Percentiles rank a stretch among this genome's conserved stretches.
Evolutionary conservation across 345 rosid genomes (phyloP).

Genomic region (Anastatica hierochuntica): DNA sequence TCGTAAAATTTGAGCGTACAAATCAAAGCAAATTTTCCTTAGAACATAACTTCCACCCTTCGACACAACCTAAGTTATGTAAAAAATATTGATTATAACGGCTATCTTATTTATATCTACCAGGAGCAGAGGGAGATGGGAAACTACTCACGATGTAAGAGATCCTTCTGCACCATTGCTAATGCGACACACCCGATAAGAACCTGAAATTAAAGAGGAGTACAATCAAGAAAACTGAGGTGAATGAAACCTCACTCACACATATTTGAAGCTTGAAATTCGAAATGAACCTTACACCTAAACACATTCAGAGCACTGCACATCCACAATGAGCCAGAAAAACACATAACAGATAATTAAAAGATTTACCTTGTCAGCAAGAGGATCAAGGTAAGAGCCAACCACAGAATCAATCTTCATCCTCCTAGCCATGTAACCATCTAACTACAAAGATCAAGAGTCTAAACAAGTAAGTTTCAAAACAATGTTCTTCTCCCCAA

Average conservation of each 20-base stretch:
- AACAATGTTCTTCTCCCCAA: neutral
- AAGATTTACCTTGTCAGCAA: constrained; percentile 78
- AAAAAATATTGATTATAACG: neutral
- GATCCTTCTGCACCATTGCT: constrained; percentile 78
- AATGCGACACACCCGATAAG: constrained; percentile 83
- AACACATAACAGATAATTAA: neutral
- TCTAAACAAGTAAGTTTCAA: neutral
- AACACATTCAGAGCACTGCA: neutral
- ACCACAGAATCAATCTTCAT: constrained; percentile 85
- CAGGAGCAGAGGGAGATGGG: neutral
- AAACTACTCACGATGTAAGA: constrained; percentile 64
- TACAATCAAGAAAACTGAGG: neutral
- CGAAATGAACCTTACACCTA: neutral
- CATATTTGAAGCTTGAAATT: neutral
- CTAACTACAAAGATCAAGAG: constrained; percentile 42
- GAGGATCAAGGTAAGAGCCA: constrained; percentile 97
- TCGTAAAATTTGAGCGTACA: neutral
- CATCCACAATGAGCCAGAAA: neutral
- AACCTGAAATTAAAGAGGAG: constrained; percentile 37
- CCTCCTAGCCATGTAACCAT: constrained; percentile 88
- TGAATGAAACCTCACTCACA: neutral
- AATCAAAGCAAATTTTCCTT: neutral
- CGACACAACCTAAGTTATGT: neutral
- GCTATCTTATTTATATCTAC: neutral
- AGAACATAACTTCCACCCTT: neutral